Percentiles rank a stretch among this genome's conserved stretches.
phyloP scores from a whole-genome alignment of 345 rosid species.

The Erucastrum elatum region DNA sequence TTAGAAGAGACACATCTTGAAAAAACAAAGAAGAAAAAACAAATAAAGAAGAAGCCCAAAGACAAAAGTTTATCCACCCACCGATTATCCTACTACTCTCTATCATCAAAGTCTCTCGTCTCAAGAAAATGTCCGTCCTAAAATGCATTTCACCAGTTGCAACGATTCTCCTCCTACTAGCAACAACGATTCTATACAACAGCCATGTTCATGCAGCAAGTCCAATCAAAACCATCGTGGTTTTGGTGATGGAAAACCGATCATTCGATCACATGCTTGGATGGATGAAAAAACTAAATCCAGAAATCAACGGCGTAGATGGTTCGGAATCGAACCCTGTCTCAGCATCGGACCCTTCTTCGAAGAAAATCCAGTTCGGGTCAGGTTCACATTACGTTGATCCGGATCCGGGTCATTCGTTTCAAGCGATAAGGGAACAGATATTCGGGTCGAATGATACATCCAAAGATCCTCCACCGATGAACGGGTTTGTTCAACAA shows the following conservation, averaged over 20 bases:
- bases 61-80: neutral
- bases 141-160: constrained; percentile 10
- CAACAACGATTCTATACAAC: constrained; percentile 14
- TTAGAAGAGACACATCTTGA: neutral
- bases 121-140: constrained; percentile 21
- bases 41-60: neutral
- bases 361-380: constrained; percentile 46
- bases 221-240: constrained; percentile 72
- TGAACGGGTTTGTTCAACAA: constrained; percentile 89
- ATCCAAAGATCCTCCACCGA: constrained; percentile 62
- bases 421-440: constrained; percentile 88
- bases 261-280: constrained; percentile 98
- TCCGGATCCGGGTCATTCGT: constrained; percentile 97
- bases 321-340: constrained; percentile 63
- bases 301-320: constrained; percentile 79
- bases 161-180: constrained; percentile 17
- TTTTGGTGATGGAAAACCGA: constrained; percentile 89
- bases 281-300: constrained; percentile 92
- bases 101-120: neutral
- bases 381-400: constrained; percentile 70
- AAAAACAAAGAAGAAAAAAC: neutral
- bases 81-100: neutral
- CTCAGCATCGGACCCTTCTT: constrained; percentile 53
- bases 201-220: constrained; percentile 31
- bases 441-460: constrained; percentile 75